Base-by-base conservation (phyloP, 768 basidiomycete species). In the Pleurotus cornucopiae region DNA sequence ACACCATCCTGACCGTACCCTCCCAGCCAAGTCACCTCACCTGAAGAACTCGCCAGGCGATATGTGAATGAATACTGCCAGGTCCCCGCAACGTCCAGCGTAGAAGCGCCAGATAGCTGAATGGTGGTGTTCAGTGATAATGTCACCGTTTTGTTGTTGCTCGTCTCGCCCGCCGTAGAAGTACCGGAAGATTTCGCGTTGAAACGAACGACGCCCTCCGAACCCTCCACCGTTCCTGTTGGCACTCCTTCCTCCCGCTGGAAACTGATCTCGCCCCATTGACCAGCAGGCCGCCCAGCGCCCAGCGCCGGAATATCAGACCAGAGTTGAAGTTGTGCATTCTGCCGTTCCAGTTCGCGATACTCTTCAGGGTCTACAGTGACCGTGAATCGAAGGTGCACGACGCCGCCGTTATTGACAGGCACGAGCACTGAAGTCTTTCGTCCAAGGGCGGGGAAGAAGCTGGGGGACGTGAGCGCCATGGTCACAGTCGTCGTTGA, bases 11-110 rank as follows among this genome's bases (percentile, higher is more conserved):
- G 69, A 12, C 74, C 73, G 58, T 68, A 76, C 13, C 67, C 58
- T 6, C 80, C 80, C 20, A 81, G 68, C 81, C 81, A 82, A 51
- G 64, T 65, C 43, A 75, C 66, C 49, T 72, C 63, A 26, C 79
- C 79, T 14, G 65, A 66, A 13, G 77, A 64, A 64, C 78, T 75
- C 2, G 73, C 55, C 16, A 84, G 53, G 39, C 82, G 75, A 63
- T 81, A 84, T 0, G 81, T 83, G 64, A 75, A 79, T 14, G 71
- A 71, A 58, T 71, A 77, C 7, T 51, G 52, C n/a, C 56, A 55
- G 12, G 30, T 38, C 45, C 60, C 51, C 12, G n/a, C 51, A n/a
- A 53, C 51, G 4, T 41, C 39, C 20, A 81, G 79, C 58, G 72
- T 78, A 38, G 73, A 82, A 30, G 70, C 66, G 18, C 51, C 51